Base-by-base conservation (phyloP, 2,329 filamentous ascomycete species). In the Cladosporium sp. region DNA sequence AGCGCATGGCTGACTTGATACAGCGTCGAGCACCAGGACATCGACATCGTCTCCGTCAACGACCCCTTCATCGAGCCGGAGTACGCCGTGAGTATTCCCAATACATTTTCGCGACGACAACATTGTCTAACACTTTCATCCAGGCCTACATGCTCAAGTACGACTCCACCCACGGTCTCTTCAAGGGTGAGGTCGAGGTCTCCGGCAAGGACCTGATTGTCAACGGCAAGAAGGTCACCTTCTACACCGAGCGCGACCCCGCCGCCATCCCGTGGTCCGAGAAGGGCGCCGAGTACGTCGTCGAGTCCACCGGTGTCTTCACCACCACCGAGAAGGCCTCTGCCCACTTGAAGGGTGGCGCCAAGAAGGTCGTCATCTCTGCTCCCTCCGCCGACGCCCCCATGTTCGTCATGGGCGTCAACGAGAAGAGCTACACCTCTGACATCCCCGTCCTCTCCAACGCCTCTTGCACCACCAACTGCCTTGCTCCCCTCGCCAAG, bases 381-480 rank as follows among this genome's bases (percentile, higher is more conserved):
- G 88, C 89, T 69, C 89, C 89, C 68, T 95, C 89, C 58, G 86
- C 88, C 63, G 93, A 99, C 80, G 93, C 93, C 70, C 92, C 92
- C 73, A 99, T 99, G 93, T 99, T 95, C 84, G 93, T 99, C 72
- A 95, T 96, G 85, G 93, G 93, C 73, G 93, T 99, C 80, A 99
- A 97, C 84, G 81, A 97, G 78, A 83, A 91, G 74, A 81, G 76
- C 67, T 97, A 97, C 86, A 92, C 88, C 75, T 85, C 86, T 72
- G 88, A 88, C 73, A 83, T 93, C 74, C 79, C 89, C 67, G 86
- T 99, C 74, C 89, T 97, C 80, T 97, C 93, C 79, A 99, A 99
- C 82, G 93, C 93, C 67, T 97, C 93, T 66, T 97, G 93, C 89
- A 99, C 93, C 75, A 97, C 93, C 83, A 99, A 99, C 89, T 97